These are phyloP conservation scores for Iberis pinnata DNA, from an alignment of 345 rosid species.

Conservation along the genomic window DNA sequence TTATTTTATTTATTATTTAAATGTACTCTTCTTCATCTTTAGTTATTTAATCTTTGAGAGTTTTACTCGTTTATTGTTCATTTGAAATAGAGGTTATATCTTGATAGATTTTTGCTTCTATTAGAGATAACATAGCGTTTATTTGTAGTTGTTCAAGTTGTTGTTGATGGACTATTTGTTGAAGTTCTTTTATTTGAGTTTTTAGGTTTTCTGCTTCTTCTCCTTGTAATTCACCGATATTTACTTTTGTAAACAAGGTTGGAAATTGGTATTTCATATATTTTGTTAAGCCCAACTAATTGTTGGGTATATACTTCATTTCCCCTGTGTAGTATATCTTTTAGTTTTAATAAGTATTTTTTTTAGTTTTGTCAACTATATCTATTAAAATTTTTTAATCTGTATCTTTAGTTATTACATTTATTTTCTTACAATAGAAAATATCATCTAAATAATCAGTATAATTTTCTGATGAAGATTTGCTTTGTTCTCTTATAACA, in stretches of 20 bases:
- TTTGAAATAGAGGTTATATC: too few species aligned
- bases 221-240: background rate
- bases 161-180: background rate
- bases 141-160: background rate
- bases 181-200: background rate
- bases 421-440: background rate
- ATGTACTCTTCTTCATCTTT: background rate
- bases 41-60: too few species aligned
- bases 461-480: background rate
- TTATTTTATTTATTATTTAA: background rate
- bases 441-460: background rate
- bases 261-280: background rate
- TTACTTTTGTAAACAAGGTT: background rate
- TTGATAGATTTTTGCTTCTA: background rate
- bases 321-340: background rate
- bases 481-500: too few species aligned
- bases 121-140: too few species aligned
- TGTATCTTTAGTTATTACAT: background rate
- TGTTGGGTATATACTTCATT: background rate
- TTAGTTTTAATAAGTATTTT: background rate
- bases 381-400: background rate
- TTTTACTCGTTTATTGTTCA: too few species aligned
- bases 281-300: background rate
- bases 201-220: background rate
- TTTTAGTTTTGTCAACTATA: background rate